A percentile compares a stretch with the other conserved stretches of the same genome.
These are phyloP conservation scores for Grosmannia huntii DNA, from an alignment of 2,329 filamentous ascomycete genomes.

Conservation along the genomic window DNA sequence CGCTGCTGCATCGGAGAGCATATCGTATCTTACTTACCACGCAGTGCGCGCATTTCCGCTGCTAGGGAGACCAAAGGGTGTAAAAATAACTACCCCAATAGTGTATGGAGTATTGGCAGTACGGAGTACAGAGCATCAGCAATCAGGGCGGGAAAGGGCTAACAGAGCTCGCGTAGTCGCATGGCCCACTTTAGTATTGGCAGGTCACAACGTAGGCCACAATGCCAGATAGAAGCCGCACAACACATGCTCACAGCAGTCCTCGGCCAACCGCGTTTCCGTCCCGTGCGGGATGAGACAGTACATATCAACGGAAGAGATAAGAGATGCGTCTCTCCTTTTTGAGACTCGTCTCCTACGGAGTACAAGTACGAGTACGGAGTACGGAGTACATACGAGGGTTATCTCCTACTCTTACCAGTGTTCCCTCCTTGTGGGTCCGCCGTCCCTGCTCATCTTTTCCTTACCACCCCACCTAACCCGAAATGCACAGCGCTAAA, in stretches of 20 bases:
- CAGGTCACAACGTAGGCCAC: background rate
- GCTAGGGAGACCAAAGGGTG: too few species aligned
- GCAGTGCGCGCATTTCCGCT: too few species aligned
- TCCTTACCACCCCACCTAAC: constrained; percentile 1
- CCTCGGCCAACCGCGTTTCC: background rate
- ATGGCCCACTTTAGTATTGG: background rate
- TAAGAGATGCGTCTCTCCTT: background rate
- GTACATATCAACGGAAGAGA: background rate
- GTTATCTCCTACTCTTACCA: background rate
- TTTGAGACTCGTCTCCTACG: background rate
- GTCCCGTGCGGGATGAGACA: background rate
- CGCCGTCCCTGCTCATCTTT: background rate
- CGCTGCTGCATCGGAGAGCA: background rate
- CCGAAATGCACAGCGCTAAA: background rate
- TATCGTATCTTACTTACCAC: too few species aligned
- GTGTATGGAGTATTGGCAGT: background rate
- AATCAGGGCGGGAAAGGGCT: background rate
- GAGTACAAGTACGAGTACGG: background rate
- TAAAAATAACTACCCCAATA: too few species aligned
- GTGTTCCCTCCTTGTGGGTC: background rate
- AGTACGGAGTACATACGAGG: background rate
- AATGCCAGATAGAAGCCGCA: background rate
- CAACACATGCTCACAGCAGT: background rate
- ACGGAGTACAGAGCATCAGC: background rate
- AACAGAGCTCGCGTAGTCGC: background rate